Evolutionary conservation across 768 basidiomycete species (phyloP).

Genomic region (Peribolospora baueri): DNA sequence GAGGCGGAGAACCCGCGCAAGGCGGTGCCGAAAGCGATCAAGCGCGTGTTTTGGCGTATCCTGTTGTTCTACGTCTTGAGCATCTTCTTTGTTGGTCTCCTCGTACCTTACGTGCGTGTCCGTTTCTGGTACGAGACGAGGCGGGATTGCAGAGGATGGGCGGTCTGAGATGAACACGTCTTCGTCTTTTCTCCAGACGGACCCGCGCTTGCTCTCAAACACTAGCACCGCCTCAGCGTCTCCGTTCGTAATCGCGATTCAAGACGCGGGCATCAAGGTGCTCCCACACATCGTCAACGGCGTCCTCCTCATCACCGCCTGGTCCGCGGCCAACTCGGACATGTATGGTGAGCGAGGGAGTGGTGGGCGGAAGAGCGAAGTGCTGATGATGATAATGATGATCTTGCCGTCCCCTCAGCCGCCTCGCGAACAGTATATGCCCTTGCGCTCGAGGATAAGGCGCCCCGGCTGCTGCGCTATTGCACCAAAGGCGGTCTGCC

Average conservation of each 20-base stretch:
- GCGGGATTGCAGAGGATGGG: too few species aligned
- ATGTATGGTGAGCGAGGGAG: background rate
- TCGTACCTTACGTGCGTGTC: conserved; percentile 35
- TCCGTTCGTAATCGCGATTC: conserved; percentile 67
- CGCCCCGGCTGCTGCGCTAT: conserved; percentile 46
- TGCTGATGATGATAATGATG: conserved; percentile 20
- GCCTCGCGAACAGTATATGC: conserved; percentile 57
- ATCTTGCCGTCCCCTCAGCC: conserved; percentile 39
- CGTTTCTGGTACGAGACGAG: too few species aligned
- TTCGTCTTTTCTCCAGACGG: conserved; percentile 16
- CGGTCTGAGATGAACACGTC: too few species aligned
- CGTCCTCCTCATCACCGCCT: conserved; percentile 55
- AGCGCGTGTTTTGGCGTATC: conserved; percentile 57
- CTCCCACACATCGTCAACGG: conserved; percentile 43
- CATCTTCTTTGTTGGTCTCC: conserved; percentile 51
- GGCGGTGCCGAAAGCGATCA: conserved; percentile 51
- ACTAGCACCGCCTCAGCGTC: conserved; percentile 48
- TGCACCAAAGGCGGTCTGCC: conserved; percentile 46
- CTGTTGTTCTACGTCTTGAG: conserved; percentile 22
- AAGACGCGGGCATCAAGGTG: conserved; percentile 41
- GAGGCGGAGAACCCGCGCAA: conserved; percentile 55
- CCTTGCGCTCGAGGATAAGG: conserved; percentile 52
- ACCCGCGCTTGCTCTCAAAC: conserved; percentile 29
- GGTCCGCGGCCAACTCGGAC: conserved; percentile 55
- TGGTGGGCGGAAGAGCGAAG: background rate